Percentiles rank a stretch among this genome's conserved stretches.
Evolutionary conservation across 1,139 yeast species (phyloP).

Genomic region (Debaryomyces coudertii): DNA sequence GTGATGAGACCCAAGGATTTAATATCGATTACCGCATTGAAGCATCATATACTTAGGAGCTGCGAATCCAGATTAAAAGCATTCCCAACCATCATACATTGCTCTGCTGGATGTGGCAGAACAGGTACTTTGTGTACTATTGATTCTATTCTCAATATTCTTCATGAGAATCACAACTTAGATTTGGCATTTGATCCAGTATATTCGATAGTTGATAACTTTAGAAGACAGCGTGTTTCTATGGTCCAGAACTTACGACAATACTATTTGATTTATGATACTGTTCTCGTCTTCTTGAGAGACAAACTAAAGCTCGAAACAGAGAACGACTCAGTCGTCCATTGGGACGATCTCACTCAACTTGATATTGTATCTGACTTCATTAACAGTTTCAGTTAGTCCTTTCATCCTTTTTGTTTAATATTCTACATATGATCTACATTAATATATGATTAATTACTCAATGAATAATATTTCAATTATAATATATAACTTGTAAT

Average conservation of each 20-base stretch:
- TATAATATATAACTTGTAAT: background rate
- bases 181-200: slow-evolving; percentile 39
- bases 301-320: slow-evolving; percentile 10
- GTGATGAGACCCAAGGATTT: slow-evolving; percentile 42
- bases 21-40: slow-evolving; percentile 44
- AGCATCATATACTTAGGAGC: slow-evolving; percentile 30
- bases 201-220: slow-evolving; percentile 55
- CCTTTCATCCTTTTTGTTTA: background rate
- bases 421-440: background rate
- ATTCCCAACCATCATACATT: slow-evolving; percentile 68
- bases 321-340: background rate
- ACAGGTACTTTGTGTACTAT: slow-evolving; percentile 84
- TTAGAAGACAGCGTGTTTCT: slow-evolving; percentile 72
- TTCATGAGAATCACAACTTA: slow-evolving; percentile 20
- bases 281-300: slow-evolving; percentile 29
- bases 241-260: slow-evolving; percentile 86
- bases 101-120: slow-evolving; percentile 93
- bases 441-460: background rate
- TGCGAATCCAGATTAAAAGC: slow-evolving; percentile 14
- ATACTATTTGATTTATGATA: slow-evolving; percentile 71
- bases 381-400: slow-evolving; percentile 16
- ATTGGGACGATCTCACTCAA: slow-evolving; percentile 26
- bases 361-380: slow-evolving; percentile 30
- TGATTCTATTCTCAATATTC: slow-evolving; percentile 61
- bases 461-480: background rate